Percentiles rank a stretch among this genome's conserved stretches.
These are phyloP conservation scores for Trichoderma lentiforme DNA, from an alignment of 2,329 filamentous ascomycete species.

Conservation along the genomic window DNA sequence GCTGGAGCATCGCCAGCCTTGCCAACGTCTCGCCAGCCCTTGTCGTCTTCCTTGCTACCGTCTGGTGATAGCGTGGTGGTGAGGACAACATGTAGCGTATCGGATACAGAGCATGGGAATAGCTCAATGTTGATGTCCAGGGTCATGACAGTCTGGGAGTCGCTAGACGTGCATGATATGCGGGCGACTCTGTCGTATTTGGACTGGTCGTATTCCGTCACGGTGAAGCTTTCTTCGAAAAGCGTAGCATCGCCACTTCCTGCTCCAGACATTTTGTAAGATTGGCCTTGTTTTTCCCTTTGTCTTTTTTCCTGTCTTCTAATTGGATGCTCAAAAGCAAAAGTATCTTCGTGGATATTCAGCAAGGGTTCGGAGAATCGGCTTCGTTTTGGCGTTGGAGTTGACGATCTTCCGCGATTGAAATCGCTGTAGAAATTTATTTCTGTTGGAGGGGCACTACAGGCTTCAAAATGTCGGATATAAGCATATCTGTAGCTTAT, in stretches of 20 bases:
- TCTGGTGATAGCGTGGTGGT: conserved; percentile 85
- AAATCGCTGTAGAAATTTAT: conserved; percentile 7
- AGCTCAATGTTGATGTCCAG: conserved; percentile 95
- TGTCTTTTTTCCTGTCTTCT: neutral
- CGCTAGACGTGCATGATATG: conserved; percentile 71
- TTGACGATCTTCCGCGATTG: neutral
- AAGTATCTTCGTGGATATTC: neutral
- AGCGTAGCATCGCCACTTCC: conserved; percentile 81
- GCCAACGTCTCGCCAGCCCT: conserved; percentile 76
- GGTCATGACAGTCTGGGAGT: conserved; percentile 71
- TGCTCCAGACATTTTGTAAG: conserved; percentile 27
- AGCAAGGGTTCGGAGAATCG: neutral
- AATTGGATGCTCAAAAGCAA: neutral
- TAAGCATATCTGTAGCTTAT: neutral
- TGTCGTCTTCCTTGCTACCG: conserved; percentile 72
- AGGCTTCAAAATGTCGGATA: neutral
- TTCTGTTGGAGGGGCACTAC: conserved; percentile 3
- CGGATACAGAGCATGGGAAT: conserved; percentile 71
- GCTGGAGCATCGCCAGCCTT: conserved; percentile 52
- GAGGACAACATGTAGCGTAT: conserved; percentile 75
- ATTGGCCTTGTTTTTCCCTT: conserved; percentile 20
- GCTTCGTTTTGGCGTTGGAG: conserved; percentile 1
- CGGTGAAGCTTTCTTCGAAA: conserved; percentile 87
- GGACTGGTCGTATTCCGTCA: conserved; percentile 73
- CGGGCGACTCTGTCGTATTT: conserved; percentile 97